These are phyloP conservation scores for Umbelopsis sp. DNA, from an alignment of 192 early-diverging fungal species.

Conservation along the genomic window DNA sequence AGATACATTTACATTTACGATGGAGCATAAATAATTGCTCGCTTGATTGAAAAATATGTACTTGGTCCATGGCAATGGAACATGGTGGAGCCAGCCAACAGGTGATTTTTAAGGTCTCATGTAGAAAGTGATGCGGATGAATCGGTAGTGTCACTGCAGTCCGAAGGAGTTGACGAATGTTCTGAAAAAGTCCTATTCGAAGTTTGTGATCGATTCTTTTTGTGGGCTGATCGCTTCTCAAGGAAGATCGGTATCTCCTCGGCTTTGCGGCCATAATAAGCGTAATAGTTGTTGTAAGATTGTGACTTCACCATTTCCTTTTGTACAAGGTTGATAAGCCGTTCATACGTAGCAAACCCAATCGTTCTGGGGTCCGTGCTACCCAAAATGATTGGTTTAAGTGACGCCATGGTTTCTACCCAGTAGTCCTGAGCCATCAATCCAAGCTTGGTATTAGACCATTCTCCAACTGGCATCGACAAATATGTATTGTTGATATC, in stretches of 20 bases:
- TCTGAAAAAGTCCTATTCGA: background rate
- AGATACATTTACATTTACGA: background rate
- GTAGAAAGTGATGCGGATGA: background rate
- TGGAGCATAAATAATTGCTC: background rate
- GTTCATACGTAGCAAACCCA: conserved; percentile 4
- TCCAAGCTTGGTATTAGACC: conserved; percentile 5
- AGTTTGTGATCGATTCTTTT: background rate
- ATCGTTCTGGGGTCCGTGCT: conserved; percentile 1
- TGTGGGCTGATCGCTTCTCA: background rate
- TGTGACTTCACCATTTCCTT: background rate
- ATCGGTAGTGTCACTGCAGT: conserved; percentile 3
- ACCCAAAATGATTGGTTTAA: conserved; percentile 3
- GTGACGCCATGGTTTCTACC: background rate
- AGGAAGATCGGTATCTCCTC: conserved; percentile 6
- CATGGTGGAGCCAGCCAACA: background rate
- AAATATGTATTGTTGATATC: background rate
- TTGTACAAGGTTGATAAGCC: background rate
- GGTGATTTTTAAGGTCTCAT: background rate
- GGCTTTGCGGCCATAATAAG: conserved; percentile 11
- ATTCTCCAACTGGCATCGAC: conserved; percentile 10
- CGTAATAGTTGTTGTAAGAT: background rate
- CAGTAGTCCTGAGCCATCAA: background rate
- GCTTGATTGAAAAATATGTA: too few species aligned
- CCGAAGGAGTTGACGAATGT: background rate
- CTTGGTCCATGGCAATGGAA: background rate